These are phyloP conservation scores for Candida yuanshanica DNA, from an alignment of 805 yeast species.

Conservation along the genomic window DNA sequence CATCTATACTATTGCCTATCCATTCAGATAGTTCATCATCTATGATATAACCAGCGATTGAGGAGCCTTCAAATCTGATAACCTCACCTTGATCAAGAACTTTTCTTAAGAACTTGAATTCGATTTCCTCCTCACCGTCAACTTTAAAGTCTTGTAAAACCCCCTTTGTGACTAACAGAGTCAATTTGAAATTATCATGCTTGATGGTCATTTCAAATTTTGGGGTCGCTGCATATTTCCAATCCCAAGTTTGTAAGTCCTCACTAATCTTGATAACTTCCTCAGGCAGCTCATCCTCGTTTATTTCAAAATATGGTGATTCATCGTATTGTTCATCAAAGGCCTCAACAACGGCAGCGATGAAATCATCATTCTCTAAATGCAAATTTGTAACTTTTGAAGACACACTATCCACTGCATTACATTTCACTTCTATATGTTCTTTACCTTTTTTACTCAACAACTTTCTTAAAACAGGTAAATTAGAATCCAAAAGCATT, in stretches of 20 bases:
- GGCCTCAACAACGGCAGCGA: conserved; percentile 27
- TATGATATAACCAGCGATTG: conserved; percentile 38
- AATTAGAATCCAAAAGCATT: conserved; percentile 67
- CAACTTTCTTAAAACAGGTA: conserved; percentile 54
- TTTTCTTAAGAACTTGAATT: conserved; percentile 31
- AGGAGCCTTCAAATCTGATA: conserved; percentile 36
- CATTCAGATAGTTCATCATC: conserved; percentile 40
- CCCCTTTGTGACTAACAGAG: conserved; percentile 50
- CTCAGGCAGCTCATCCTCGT: conserved; percentile 23
- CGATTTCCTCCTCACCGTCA: conserved; percentile 16
- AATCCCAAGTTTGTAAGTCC: conserved; percentile 53
- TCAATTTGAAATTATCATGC: conserved; percentile 28
- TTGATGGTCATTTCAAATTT: conserved; percentile 50
- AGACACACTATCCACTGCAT: conserved; percentile 67
- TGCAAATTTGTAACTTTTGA: conserved; percentile 71
- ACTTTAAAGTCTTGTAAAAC: conserved; percentile 21
- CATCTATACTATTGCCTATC: conserved; percentile 42
- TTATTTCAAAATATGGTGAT: conserved; percentile 24
- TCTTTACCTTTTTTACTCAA: conserved; percentile 42
- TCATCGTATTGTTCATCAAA: conserved; percentile 11
- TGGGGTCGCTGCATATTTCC: conserved; percentile 79
- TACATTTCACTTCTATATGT: conserved; percentile 34
- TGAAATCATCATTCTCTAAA: conserved; percentile 40
- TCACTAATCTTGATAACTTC: conserved; percentile 37
- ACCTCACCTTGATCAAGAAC: conserved; percentile 24